Percentiles rank a stretch among this genome's conserved stretches.
Evolutionary conservation across 2,329 filamentous ascomycete species (phyloP).

Genomic region (Colletotrichum sansevieriae): DNA sequence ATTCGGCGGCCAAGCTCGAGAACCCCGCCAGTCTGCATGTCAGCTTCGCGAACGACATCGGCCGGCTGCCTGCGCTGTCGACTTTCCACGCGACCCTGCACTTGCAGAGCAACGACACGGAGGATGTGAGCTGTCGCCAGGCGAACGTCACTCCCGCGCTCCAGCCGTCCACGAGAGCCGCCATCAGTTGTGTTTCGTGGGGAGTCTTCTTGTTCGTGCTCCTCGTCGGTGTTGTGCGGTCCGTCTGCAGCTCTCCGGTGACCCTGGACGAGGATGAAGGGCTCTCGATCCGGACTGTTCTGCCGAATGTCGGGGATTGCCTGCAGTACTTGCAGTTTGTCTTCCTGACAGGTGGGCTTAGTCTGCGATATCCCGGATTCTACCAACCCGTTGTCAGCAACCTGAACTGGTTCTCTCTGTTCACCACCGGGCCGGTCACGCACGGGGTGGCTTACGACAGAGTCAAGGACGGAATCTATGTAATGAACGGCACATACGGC

Average conservation of each 20-base stretch:
- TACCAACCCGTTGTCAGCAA: conserved; percentile 78
- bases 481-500: conserved; percentile 73
- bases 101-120: conserved; percentile 19
- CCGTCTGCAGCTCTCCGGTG: conserved; percentile 25
- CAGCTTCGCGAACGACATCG: conserved; percentile 26
- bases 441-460: conserved; percentile 46
- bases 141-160: conserved; percentile 43
- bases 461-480: conserved; percentile 70
- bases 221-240: conserved; percentile 32
- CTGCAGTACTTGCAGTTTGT: conserved; percentile 83
- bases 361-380: conserved; percentile 80
- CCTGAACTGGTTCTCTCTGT: conserved; percentile 75
- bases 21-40: conserved; percentile 20
- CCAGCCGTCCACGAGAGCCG: conserved; percentile 13
- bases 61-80: conserved; percentile 33
- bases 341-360: conserved; percentile 77
- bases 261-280: conserved; percentile 13
- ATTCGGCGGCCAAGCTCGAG: neutral
- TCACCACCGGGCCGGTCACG: conserved; percentile 61
- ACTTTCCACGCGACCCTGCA: conserved; percentile 39
- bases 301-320: conserved; percentile 61
- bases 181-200: conserved; percentile 40
- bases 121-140: conserved; percentile 36
- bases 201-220: conserved; percentile 43
- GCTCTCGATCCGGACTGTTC: conserved; percentile 31